A percentile compares a stretch with the other conserved stretches of the same genome.
phyloP scores from a whole-genome alignment of 148 eudicot genomes.

The Polygonum aviculare region DNA sequence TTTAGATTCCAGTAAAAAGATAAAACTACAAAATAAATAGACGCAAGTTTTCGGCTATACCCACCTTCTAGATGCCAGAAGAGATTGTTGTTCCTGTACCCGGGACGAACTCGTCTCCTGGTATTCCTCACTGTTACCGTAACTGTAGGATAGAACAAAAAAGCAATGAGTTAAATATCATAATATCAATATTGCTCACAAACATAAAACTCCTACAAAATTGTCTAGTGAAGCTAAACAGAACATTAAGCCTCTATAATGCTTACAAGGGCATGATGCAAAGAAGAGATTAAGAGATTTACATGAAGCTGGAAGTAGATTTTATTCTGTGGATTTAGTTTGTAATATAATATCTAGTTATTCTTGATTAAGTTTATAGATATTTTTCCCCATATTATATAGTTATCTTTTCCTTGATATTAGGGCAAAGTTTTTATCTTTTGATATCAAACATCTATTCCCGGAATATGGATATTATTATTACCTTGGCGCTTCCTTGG shows the following conservation, averaged over 20 bases:
- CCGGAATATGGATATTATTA: neutral
- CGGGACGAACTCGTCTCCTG: slow-evolving; percentile 4
- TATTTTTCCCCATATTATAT: no score
- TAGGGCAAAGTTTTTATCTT: no score
- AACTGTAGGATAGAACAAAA: slow-evolving; percentile 12
- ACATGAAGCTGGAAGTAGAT: no score
- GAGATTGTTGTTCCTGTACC: slow-evolving; percentile 5
- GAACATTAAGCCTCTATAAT: no score
- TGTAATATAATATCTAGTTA: no score
- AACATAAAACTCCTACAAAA: neutral
- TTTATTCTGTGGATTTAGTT: no score
- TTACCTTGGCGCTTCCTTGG: slow-evolving; percentile 15
- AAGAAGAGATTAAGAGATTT: no score
- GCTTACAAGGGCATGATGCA: neutral
- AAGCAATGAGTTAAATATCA: neutral
- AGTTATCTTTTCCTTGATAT: neutral
- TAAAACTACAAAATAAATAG: neutral
- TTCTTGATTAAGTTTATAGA: no score
- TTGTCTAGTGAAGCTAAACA: no score
- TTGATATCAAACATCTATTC: no score
- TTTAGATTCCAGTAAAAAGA: neutral
- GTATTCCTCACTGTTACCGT: slow-evolving; percentile 11
- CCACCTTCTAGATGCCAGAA: slow-evolving; percentile 21
- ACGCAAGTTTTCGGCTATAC: neutral
- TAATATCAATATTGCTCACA: neutral